phyloP scores from a whole-genome alignment of 2,329 filamentous ascomycete genomes.

The Neofusicoccum cordaticola region DNA sequence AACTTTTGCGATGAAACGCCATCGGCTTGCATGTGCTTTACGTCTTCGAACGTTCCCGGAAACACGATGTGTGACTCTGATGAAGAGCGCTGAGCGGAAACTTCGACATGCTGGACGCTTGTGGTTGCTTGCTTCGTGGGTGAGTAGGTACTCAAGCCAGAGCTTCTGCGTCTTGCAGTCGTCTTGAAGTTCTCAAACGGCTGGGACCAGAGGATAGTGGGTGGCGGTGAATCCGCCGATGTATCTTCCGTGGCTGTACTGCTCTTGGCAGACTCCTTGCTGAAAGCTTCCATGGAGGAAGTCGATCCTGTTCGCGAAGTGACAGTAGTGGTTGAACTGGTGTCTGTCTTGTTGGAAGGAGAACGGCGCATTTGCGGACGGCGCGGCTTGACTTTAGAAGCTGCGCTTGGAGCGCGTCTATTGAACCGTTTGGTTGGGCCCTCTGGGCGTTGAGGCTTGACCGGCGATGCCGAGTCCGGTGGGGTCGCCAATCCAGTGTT shows the following conservation, averaged over 20 bases:
- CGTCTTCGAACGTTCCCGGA: not conserved
- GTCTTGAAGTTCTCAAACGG: not conserved
- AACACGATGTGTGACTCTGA: not conserved
- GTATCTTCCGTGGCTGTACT: not conserved
- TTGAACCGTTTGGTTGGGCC: not conserved
- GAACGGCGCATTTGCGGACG: not conserved
- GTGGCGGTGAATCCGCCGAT: not conserved
- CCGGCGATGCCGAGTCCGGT: constrained; percentile 11
- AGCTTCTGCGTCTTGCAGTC: not conserved
- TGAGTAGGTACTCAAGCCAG: constrained; percentile 2
- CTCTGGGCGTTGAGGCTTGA: not conserved
- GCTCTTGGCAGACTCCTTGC: not conserved
- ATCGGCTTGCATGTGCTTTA: not conserved
- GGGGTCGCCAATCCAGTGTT: constrained; percentile 4
- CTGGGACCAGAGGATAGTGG: not conserved
- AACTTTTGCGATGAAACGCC: not conserved
- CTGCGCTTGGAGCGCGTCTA: not conserved
- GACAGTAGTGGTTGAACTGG: not conserved
- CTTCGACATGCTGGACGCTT: constrained; percentile 11
- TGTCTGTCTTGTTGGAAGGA: not conserved
- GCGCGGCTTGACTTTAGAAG: not conserved
- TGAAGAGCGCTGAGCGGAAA: not conserved
- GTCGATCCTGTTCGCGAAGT: not conserved
- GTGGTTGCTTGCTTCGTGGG: constrained; percentile 9
- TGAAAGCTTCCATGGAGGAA: constrained; percentile 9